Conservation (phyloP, 2,329 filamentous ascomycete genomes). For the Hymenoscyphus fructigenus region DNA sequence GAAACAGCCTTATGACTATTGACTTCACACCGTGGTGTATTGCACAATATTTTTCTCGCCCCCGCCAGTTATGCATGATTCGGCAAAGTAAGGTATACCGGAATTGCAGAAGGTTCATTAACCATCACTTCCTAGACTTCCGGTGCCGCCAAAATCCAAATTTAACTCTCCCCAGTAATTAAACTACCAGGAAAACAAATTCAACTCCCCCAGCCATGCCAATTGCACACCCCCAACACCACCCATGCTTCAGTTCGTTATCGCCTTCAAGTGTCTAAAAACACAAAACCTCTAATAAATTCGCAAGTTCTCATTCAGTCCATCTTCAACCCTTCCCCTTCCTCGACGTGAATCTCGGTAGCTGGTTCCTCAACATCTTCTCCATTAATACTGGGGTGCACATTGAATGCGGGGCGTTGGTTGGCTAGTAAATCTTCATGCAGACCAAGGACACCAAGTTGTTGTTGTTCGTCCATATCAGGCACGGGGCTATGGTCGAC, state of each 20-base stretch:
- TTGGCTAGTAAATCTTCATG: slow-evolving; percentile 22
- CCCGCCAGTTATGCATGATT: too few species aligned
- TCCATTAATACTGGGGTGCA: slow-evolving; percentile 17
- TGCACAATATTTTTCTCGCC: too few species aligned
- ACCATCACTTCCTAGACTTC: too few species aligned
- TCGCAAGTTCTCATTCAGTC: slow-evolving; percentile 15
- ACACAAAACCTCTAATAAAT: background rate
- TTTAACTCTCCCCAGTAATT: background rate
- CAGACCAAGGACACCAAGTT: slow-evolving; percentile 22
- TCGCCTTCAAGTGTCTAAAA: background rate
- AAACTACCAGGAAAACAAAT: background rate
- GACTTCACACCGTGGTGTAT: too few species aligned
- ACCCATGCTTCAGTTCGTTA: background rate
- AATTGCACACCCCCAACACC: background rate
- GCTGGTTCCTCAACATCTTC: slow-evolving; percentile 32
- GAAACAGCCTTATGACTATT: too few species aligned
- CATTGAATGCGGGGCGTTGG: slow-evolving; percentile 8
- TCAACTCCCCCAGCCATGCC: background rate
- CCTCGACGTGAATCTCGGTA: slow-evolving; percentile 36
- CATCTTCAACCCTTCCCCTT: slow-evolving; percentile 32
- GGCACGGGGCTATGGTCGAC: slow-evolving; percentile 31
- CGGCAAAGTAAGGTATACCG: too few species aligned
- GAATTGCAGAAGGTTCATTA: too few species aligned
- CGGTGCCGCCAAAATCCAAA: background rate
- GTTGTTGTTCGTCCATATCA: slow-evolving; percentile 29